Conservation (phyloP, 2,329 filamentous ascomycete species). For the Xylariales sp. region DNA sequence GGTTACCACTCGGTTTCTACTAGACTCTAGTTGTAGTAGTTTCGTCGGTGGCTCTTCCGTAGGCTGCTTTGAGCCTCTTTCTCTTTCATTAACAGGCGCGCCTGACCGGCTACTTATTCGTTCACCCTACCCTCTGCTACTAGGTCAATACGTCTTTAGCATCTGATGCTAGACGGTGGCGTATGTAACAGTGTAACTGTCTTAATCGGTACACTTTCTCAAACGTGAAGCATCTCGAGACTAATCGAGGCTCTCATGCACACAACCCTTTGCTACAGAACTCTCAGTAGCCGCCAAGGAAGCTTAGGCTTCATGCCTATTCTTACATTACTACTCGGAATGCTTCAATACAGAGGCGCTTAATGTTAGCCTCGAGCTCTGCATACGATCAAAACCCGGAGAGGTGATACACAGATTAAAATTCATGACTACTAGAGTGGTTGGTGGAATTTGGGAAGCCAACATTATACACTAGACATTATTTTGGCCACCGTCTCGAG, state of each 20-base stretch:
- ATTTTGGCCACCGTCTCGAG: background rate
- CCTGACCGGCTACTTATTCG: background rate
- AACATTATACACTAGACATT: too few species aligned
- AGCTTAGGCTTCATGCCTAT: background rate
- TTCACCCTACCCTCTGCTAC: background rate
- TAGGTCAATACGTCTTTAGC: too few species aligned
- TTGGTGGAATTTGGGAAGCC: too few species aligned
- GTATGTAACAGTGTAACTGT: too few species aligned
- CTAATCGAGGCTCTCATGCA: too few species aligned
- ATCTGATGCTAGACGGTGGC: too few species aligned
- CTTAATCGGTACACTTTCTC: too few species aligned
- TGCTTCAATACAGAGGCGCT: constrained; percentile 10
- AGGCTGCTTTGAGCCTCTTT: constrained; percentile 6
- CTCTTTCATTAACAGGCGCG: background rate
- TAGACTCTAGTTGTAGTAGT: constrained; percentile 20
- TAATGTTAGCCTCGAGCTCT: background rate
- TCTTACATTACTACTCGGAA: background rate
- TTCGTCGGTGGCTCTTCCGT: constrained; percentile 24
- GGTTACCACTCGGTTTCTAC: constrained; percentile 39
- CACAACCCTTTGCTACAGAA: background rate
- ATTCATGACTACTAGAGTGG: background rate
- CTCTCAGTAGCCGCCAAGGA: constrained; percentile 10
- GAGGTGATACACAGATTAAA: background rate
- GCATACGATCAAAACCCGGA: background rate
- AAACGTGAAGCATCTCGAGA: too few species aligned